Base-by-base conservation (phyloP, 345 rosid genomes). In the Dipteronia dyeriana region DNA sequence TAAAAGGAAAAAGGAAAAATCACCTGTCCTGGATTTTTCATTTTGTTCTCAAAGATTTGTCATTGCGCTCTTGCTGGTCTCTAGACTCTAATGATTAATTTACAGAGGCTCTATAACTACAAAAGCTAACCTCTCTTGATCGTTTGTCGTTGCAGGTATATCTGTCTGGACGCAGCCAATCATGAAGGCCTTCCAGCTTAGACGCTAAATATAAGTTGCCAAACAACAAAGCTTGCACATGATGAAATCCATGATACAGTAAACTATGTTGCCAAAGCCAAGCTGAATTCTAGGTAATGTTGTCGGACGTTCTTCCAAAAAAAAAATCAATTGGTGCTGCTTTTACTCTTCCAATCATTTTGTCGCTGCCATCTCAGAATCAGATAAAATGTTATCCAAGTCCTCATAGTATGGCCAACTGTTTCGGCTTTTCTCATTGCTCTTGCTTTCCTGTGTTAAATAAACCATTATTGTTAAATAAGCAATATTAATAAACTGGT, bases 401-500 rank as follows among this genome's bases (percentile, higher is more conserved):
- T 91, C 94, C 76, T 92, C 91, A 70, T 90, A 96, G 82, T 92
- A 88, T 39, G 92, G 90, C 98, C 98, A 96, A 70, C 53, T 76
- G 51, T 84, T 80, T 76, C 43, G 80, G 81, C 86, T 82, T 68
- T 75, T 73, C 51, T 79, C 54, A 39, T 76, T 91, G 22, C 77
- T 85, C 83, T 86, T 91, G 83, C 82, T 84, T 85, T 87, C 98
- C 98, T 96, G 87, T 70, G 45, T 76, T 51, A 26, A 63, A 49
- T 26, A 31, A 65, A 66, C 29, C 74, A 54, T 12, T 19, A 22
- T 20, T 31, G 57, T 68, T 29, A 66, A 66, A 10, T 25, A 45
- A 23, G 71, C 38, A 73, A 22, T 19, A 62, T 31, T 22, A 45
- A 73, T 23, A 12, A 49, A 68, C 5, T 7, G 47, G 7, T 11